phyloP scores from a whole-genome alignment of 164 flowering plant species.

The Stephania cephalantha region DNA sequence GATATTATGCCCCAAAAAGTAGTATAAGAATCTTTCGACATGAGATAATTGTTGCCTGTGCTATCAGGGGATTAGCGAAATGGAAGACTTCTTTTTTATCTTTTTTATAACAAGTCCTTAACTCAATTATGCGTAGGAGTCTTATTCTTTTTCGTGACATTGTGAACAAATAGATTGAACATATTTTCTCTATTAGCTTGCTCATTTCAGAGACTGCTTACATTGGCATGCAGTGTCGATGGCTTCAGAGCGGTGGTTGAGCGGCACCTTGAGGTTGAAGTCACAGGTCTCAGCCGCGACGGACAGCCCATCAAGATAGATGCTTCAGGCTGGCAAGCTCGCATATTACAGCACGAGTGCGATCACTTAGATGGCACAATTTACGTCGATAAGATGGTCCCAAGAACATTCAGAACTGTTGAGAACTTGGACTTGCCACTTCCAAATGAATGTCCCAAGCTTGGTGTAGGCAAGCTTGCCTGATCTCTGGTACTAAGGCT shows the following conservation, averaged over 20 bases:
- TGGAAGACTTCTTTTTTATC: too few species aligned
- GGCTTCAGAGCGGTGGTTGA: constrained; percentile 89
- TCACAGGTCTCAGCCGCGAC: constrained; percentile 61
- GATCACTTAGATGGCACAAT: constrained; percentile 90
- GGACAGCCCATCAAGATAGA: constrained; percentile 63
- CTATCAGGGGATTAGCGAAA: too few species aligned
- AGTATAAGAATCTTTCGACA: too few species aligned
- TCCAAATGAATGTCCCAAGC: constrained; percentile 62
- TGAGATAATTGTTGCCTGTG: too few species aligned
- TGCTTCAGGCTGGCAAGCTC: constrained; percentile 94
- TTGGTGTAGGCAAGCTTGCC: constrained; percentile 34
- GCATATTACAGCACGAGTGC: constrained; percentile 88
- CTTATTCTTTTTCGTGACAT: neutral
- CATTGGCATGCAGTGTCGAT: constrained; percentile 54
- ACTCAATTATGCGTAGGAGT: neutral
- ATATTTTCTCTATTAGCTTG: neutral
- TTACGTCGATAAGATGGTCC: constrained; percentile 82
- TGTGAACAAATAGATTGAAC: neutral
- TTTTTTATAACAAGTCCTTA: too few species aligned
- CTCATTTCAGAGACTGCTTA: neutral
- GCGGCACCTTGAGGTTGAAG: constrained; percentile 71
- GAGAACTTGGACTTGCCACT: constrained; percentile 86
- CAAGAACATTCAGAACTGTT: constrained; percentile 65
- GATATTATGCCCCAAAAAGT: neutral
- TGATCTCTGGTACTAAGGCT: neutral